Evolutionary conservation across 148 eudicot genomes (phyloP), one percentile per base, ranked within the genome.

Genomic region (Chenopodium suecicum): DNA sequence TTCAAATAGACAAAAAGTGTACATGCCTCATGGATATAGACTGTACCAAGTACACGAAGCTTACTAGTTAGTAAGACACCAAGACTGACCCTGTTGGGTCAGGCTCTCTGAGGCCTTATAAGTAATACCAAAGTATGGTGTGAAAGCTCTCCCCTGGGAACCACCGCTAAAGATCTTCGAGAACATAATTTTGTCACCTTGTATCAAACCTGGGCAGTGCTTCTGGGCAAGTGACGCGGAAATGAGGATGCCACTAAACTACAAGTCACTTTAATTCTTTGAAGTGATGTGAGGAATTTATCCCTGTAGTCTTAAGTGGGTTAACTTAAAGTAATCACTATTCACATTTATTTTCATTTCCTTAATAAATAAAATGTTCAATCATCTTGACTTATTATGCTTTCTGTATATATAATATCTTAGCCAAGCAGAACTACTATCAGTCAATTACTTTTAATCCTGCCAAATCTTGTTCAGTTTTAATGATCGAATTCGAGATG

Each of bases 401-500:
- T 72, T 44, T 29, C 3, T 25, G 46, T 47, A 19, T 22, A 63
- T 73, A 44, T 23, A 46, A 9, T 47, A 67, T 44, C 56, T n/a
- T 34, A 22, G 17, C 34, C 27, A 32, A 70, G 20, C 20, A 44
- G 27, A 69, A 20, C 27, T 74, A 37, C 27, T 74, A 37, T 44
- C 73, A 52, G 44, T 31, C 37, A 65, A 23, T 70, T 56, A 67
- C 41, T 66, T 77, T 67, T 32, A 27, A 62, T 67, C 68, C 4
- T 74, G 50, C 29, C 73, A 54, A 34, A 31, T 71, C 56, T 69
- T 44, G 32, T 82, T 80, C 92, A 96, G 99, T 89, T 96, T 96
- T 80, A 96, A 96, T 82, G 99, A 96, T 85, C 92, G 99, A 77
- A 90, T 96, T 73, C 92, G 99, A 82, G 99, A 96, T 90, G 98